A percentile compares a stretch with the other conserved stretches of the same genome.
Conservation (phyloP, 148 eudicot genomes). For the Euryodendron excelsum region DNA sequence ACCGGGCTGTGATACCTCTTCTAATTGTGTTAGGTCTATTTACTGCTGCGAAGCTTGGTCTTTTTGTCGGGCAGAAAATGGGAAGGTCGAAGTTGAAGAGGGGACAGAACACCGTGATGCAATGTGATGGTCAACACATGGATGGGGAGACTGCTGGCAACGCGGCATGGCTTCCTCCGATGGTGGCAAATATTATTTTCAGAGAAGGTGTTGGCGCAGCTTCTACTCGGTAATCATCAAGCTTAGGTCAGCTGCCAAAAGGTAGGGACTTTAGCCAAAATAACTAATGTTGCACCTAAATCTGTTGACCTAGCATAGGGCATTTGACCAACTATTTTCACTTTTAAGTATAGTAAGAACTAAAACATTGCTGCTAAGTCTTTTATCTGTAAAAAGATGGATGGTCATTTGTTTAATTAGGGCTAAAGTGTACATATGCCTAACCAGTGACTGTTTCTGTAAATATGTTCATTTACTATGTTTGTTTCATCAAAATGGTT, state of each 20-base stretch:
- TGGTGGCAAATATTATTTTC: conserved; percentile 53
- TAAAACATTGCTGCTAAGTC: background rate
- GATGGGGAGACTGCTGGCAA: conserved; percentile 34
- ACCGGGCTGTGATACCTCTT: conserved; percentile 85
- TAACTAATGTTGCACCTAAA: background rate
- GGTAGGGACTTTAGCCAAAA: too few species aligned
- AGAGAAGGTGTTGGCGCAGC: conserved; percentile 31
- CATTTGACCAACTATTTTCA: background rate
- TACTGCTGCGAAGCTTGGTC: conserved; percentile 50
- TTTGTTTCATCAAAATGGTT: background rate
- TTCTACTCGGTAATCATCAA: conserved; percentile 31
- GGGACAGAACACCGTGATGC: background rate
- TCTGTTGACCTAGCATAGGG: conserved; percentile 4
- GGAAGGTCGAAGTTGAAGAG: conserved; percentile 37
- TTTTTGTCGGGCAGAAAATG: conserved; percentile 48
- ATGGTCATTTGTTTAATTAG: background rate
- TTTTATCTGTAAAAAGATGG: conserved; percentile 3
- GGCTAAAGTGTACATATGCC: background rate
- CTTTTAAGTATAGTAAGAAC: background rate
- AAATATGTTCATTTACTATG: background rate
- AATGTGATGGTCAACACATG: conserved; percentile 23
- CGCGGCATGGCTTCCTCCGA: conserved; percentile 54
- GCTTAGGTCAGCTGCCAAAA: conserved; percentile 14
- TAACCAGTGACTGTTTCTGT: background rate
- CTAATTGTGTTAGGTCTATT: conserved; percentile 66